Conservation (phyloP, 148 eudicot genomes). For the Rhododendron ovatum region DNA sequence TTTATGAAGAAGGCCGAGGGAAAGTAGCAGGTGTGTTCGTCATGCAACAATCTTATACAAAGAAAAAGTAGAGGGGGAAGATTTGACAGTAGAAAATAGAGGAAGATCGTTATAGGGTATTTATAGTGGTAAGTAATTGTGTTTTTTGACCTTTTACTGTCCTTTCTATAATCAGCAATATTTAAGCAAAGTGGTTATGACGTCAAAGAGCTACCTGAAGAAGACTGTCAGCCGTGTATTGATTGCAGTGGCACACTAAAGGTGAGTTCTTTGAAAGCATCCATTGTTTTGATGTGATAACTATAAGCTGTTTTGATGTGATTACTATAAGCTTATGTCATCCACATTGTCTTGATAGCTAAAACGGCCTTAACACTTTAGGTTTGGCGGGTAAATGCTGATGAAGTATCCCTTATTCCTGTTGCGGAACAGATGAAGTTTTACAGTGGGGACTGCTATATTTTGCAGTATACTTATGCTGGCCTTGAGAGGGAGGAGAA, state of each 20-base stretch:
- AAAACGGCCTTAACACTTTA: slow-evolving; percentile 1
- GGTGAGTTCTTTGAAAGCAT: slow-evolving; percentile 9
- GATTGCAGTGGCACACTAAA: slow-evolving; percentile 35
- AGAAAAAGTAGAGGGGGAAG: slow-evolving; percentile 2
- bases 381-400: slow-evolving; percentile 42
- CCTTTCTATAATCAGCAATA: slow-evolving; percentile 29
- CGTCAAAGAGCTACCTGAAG: slow-evolving; percentile 44
- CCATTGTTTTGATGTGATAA: background rate
- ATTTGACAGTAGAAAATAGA: background rate
- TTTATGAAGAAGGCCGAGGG: slow-evolving; percentile 62
- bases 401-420: slow-evolving; percentile 24
- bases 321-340: background rate
- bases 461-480: slow-evolving; percentile 36
- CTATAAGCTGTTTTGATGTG: background rate
- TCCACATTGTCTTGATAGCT: background rate
- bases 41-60: background rate
- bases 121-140: background rate
- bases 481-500: slow-evolving; percentile 30
- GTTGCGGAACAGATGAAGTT: slow-evolving; percentile 27
- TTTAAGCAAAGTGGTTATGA: slow-evolving; percentile 45
- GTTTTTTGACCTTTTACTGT: background rate
- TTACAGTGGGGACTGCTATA: slow-evolving; percentile 43
- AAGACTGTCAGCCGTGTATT: slow-evolving; percentile 24
- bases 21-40: slow-evolving; percentile 56
- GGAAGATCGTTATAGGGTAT: background rate